Evolutionary conservation across 2,329 filamentous ascomycete genomes (phyloP), one percentile per base, ranked within the genome.

Genomic region (Neofusicoccum kwambonambiense): DNA sequence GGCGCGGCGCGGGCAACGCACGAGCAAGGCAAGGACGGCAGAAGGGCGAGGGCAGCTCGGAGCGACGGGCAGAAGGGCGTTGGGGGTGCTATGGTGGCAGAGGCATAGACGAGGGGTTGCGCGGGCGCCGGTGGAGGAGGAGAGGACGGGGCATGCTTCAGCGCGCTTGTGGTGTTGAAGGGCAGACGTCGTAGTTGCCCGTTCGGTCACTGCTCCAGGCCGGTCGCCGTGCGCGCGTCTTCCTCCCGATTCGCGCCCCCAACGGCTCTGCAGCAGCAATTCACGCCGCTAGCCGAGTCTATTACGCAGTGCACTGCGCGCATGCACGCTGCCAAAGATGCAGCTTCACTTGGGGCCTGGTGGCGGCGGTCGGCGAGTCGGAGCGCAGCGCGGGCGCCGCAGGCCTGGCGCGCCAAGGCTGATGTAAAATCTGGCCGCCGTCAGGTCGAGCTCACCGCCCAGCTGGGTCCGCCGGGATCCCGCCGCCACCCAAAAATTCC

Each of bases 101-200:
- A 66, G 64, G 62, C 68, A 62, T 63, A 56, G 57, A 63, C 57
- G 49, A 47, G n/a, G 62, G 41, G 62, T 42, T 57, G 61, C 41
- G 50, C 57, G 34, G 52, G 60, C 50, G 65, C 31, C 12, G 56
- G 54, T 42, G 49, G 42, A 50, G 39, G 52, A n/a, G 54, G 17
- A 47, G 54, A 57, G 42, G 61, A 60, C 61, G 61, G 47, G 44
- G 56, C 42, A 49, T 65, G 63, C 45, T 61, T 56, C 42, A 42
- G 56, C 56, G 54, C 54, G 54, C 37, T 11, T 62, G 51, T 54
- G 63, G 56, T 60, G 63, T 50, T 65, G 63, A 65, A 61, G 47
- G 47, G 49, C 39, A 51, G 47, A 50, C 44, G 52, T 61, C 54
- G 63, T 51, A 51, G 63, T 61, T 65, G 56, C 63, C 63, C 54